phyloP scores from a whole-genome alignment of 164 flowering plant species.

The Liriodendron chinense region DNA sequence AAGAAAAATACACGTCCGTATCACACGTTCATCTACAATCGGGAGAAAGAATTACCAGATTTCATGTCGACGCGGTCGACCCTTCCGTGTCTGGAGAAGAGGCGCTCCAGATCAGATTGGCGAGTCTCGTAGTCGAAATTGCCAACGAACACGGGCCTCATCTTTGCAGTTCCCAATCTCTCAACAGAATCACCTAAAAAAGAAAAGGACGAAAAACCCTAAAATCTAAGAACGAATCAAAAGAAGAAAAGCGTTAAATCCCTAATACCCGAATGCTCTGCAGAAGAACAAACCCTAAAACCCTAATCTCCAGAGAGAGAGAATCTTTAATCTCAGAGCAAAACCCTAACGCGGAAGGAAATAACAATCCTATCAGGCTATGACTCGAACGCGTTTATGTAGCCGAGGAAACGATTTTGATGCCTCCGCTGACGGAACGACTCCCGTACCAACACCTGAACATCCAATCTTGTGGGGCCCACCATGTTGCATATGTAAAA shows the following conservation, averaged over 20 bases:
- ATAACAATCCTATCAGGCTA: too few relatives aligned
- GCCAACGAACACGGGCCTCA: conserved; percentile 82
- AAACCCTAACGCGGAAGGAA: background rate
- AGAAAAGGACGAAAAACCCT: conserved; percentile 2
- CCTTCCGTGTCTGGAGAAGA: conserved; percentile 65
- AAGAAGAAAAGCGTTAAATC: background rate
- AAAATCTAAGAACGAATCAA: background rate
- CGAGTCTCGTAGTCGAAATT: conserved; percentile 80
- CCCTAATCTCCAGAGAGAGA: background rate
- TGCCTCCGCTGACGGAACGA: background rate
- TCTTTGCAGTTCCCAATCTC: conserved; percentile 11
- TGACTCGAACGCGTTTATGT: too few relatives aligned
- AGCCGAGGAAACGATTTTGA: too few relatives aligned
- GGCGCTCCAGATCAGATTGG: conserved; percentile 68
- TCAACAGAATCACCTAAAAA: background rate
- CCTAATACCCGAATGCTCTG: background rate
- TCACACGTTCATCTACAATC: too few relatives aligned
- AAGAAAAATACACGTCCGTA: too few relatives aligned
- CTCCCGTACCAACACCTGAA: background rate
- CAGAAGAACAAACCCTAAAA: background rate
- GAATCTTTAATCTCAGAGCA: background rate
- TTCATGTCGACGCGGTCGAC: conserved; percentile 85
- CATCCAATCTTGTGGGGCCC: background rate
- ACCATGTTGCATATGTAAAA: background rate
- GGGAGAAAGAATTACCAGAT: conserved; percentile 46